phyloP scores from a whole-genome alignment of 1,284 basidiomycete genomes.

The Xerocomus nothofagi region DNA sequence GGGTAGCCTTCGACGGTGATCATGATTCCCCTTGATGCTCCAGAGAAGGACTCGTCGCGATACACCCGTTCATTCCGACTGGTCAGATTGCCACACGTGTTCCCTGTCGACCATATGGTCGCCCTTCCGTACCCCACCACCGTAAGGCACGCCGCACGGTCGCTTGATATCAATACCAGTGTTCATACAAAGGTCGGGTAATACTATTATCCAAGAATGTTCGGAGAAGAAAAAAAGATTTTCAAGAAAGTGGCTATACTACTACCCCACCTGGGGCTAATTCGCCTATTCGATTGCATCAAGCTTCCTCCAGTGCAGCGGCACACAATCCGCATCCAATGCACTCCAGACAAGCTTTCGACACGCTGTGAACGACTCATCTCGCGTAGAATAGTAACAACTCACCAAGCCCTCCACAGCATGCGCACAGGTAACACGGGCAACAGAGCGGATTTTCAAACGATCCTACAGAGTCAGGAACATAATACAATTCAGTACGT shows the following conservation, averaged over 20 bases:
- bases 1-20: too few species aligned
- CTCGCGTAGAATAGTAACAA: conserved; percentile 8
- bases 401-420: conserved; percentile 62
- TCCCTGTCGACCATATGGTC: not conserved
- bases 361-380: conserved; percentile 12
- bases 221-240: not conserved
- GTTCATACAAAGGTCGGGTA: not conserved
- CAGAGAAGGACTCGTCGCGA: not conserved
- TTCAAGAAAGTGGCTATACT: not conserved
- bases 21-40: too few species aligned
- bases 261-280: not conserved
- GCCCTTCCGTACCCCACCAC: not conserved
- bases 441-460: conserved; percentile 62
- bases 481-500: conserved; percentile 2
- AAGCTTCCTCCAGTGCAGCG: conserved; percentile 42
- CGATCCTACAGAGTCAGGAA: conserved; percentile 39
- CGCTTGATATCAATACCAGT: not conserved
- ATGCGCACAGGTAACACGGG: conserved; percentile 65
- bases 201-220: conserved; percentile 1
- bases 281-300: not conserved
- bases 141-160: not conserved
- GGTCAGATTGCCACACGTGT: not conserved
- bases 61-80: not conserved
- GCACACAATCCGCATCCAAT: conserved; percentile 56
- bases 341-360: conserved; percentile 51